Percentiles rank a stretch among this genome's conserved stretches.
Evolutionary conservation across 345 rosid genomes (phyloP).

Genomic region (Physaria fendleri): DNA sequence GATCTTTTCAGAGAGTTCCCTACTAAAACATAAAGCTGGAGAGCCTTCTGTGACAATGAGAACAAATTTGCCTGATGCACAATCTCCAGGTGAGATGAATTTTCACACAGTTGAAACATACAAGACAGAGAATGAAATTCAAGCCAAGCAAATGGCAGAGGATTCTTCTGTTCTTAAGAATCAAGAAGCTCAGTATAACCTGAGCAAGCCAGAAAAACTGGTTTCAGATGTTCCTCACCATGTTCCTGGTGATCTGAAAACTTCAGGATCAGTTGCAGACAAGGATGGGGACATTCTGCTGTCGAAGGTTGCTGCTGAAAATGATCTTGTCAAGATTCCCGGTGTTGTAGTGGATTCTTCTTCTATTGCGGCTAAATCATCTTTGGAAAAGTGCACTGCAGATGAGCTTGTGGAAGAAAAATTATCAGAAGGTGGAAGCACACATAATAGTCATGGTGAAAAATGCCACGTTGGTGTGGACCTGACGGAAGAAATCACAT

Average conservation of each 20-base stretch:
- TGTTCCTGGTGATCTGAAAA: slow-evolving; percentile 9
- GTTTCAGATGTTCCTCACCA: slow-evolving; percentile 13
- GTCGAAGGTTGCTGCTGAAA: slow-evolving; percentile 5
- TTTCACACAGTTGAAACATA: slow-evolving; percentile 5
- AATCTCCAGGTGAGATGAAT: slow-evolving; percentile 5
- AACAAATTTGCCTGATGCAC: background rate
- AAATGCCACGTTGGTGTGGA: background rate
- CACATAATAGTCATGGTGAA: slow-evolving; percentile 4
- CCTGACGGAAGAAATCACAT: background rate
- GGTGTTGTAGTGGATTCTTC: slow-evolving; percentile 14
- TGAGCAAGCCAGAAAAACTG: slow-evolving; percentile 5
- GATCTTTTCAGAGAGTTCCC: slow-evolving; percentile 48
- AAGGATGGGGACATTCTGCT: slow-evolving; percentile 3
- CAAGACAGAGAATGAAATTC: slow-evolving; percentile 1
- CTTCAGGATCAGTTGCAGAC: slow-evolving; percentile 14
- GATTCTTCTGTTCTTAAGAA: slow-evolving; percentile 8
- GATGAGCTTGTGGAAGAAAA: slow-evolving; percentile 13
- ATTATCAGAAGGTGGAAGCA: background rate
- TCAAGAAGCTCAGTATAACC: slow-evolving; percentile 4
- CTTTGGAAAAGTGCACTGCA: slow-evolving; percentile 4
- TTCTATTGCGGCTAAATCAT: background rate
- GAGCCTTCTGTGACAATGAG: slow-evolving; percentile 27
- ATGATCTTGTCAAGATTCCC: background rate
- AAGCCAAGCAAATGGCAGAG: background rate
- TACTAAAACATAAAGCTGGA: slow-evolving; percentile 38